Evolutionary conservation across 1,139 yeast genomes (phyloP).

Genomic region (Hyphopichia buzzinii): DNA sequence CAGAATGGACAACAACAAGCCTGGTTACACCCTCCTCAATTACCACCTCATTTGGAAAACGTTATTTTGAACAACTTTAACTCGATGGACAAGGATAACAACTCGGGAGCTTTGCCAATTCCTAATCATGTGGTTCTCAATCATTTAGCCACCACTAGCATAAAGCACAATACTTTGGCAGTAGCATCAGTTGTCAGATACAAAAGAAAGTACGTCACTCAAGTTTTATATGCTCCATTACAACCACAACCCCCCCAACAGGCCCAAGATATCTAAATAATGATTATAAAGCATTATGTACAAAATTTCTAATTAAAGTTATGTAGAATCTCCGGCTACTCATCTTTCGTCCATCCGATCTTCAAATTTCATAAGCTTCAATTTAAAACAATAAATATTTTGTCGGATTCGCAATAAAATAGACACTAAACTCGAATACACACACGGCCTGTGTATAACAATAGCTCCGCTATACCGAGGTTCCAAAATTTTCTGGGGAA

Average conservation of each 20-base stretch:
- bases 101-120: slow-evolving; percentile 49
- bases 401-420: too few relatives aligned
- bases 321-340: too few relatives aligned
- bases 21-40: slow-evolving; percentile 61
- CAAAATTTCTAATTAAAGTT: too few relatives aligned
- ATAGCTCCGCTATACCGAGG: too few relatives aligned
- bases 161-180: slow-evolving; percentile 48
- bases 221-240: slow-evolving; percentile 49
- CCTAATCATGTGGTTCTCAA: slow-evolving; percentile 49
- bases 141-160: slow-evolving; percentile 50
- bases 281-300: not conserved
- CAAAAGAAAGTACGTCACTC: slow-evolving; percentile 48
- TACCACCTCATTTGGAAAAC: slow-evolving; percentile 50
- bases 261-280: not conserved
- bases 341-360: too few relatives aligned
- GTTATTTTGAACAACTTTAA: slow-evolving; percentile 48
- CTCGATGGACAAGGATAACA: slow-evolving; percentile 45
- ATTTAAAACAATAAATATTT: too few relatives aligned
- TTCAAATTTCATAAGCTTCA: too few relatives aligned
- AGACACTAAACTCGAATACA: too few relatives aligned
- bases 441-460: too few relatives aligned
- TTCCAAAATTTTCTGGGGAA: too few relatives aligned
- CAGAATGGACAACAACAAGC: slow-evolving; percentile 65
- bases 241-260: slow-evolving; percentile 17
- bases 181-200: slow-evolving; percentile 49